These are phyloP conservation scores for Fulvia fulva DNA, from an alignment of 2,329 filamentous ascomycete genomes.

Conservation along the genomic window DNA sequence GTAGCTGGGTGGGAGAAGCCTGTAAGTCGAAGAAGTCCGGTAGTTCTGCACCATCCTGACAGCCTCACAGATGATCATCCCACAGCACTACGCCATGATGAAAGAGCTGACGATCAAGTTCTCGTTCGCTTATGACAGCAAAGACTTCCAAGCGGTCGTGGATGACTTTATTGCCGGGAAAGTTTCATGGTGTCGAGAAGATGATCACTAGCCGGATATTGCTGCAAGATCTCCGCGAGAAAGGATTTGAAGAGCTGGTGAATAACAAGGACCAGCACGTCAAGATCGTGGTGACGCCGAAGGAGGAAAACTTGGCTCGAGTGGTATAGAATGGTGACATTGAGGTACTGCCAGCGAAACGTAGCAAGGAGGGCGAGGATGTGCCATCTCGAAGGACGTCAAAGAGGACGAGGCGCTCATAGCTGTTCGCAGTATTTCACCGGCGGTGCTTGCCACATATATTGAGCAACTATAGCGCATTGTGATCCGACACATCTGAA, in stretches of 20 bases:
- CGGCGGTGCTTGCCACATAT: not conserved
- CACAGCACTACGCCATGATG: constrained; percentile 11
- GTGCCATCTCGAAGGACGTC: not conserved
- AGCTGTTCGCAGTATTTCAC: not conserved
- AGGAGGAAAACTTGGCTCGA: not conserved
- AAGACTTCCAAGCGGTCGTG: constrained; percentile 13
- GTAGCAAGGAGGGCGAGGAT: not conserved
- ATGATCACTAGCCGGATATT: constrained; percentile 13
- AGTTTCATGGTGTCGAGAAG: constrained; percentile 6
- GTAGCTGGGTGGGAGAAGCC: constrained; percentile 20
- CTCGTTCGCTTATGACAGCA: constrained; percentile 18
- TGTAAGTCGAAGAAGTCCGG: not conserved
- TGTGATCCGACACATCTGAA: too few relatives aligned
- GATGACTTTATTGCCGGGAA: constrained; percentile 8
- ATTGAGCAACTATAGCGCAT: not conserved
- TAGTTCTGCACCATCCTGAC: not conserved
- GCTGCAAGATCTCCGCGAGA: not conserved
- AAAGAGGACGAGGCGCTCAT: not conserved
- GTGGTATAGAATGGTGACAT: not conserved
- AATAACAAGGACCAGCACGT: constrained; percentile 11
- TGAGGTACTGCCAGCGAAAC: not conserved
- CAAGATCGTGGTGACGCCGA: constrained; percentile 13
- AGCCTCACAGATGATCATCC: constrained; percentile 9
- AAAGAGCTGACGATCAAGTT: constrained; percentile 18
- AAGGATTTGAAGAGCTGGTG: constrained; percentile 11